Evolutionary conservation across 305 asterid genomes (phyloP), one percentile per base, ranked within the genome.

Genomic region (Fraxinus platypoda): DNA sequence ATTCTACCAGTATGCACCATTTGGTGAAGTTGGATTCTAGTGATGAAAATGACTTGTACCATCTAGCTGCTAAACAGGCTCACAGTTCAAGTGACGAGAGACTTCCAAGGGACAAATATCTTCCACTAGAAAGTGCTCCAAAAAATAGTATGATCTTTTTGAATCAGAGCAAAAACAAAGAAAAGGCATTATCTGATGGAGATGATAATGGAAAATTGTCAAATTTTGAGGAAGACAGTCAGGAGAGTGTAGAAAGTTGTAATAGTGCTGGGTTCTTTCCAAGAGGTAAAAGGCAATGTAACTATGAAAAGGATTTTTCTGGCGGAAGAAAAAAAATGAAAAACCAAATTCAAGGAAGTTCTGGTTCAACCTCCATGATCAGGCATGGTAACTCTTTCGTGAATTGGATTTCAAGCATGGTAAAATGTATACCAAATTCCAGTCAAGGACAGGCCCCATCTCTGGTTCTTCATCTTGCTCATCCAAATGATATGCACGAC

Each of bases 371-470:
- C 3, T 84, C 92, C 38, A 28, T 64, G 9, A 72, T 30, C 13
- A 83, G 77, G 84, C 83, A 68, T 0, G 86, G 85, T 75, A 91
- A 93, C 88, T 92, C 97, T n/a, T 95, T 95, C 81, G 64, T 90
- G 92, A 91, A 79, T 78, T 95, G 95, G 97, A 91, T 95, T 70
- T 90, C 97, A 4, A 94, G 91, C 85, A 87, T 95, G 97, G 92
- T 89, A 76, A 94, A 91, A 77, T 95, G 97, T 28, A 83, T 84
- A 19, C 21, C 92, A 0, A 89, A 86, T 74, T 78, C 88, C 76
- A 84, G 82, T 74, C 87, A 87, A 76, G 88, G 84, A 30, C 89
- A 79, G 23, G 68, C 77, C 23, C 89, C 90, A 41, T 82, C 88
- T 37, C 86, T 83, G 72, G 78, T 87, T 77, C 91, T 86, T 72